These are phyloP conservation scores for Cardiospermum halicacabum DNA, from an alignment of 345 rosid genomes.

Conservation along the genomic window DNA sequence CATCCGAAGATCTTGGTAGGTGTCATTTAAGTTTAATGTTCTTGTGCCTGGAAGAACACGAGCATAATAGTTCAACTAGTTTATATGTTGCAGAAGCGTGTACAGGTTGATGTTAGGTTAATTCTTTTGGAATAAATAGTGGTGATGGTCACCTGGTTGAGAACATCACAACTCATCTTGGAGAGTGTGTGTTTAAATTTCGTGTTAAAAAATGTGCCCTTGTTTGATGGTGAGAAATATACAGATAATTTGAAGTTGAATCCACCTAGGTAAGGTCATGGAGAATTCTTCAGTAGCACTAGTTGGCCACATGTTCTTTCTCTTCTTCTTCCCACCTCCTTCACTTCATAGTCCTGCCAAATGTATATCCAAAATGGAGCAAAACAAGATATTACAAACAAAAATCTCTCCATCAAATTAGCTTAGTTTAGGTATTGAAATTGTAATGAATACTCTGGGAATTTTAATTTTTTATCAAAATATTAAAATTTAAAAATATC, in stretches of 20 bases:
- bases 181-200: slow-evolving; percentile 13
- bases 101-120: background rate
- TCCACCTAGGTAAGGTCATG: slow-evolving; percentile 6
- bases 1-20: background rate
- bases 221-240: background rate
- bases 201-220: background rate
- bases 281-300: slow-evolving; percentile 1
- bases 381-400: too few relatives aligned
- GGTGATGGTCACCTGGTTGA: slow-evolving; percentile 2
- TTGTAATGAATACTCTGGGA: too few relatives aligned
- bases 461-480: too few relatives aligned
- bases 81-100: slow-evolving; percentile 6
- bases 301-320: slow-evolving; percentile 23
- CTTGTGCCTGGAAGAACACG: slow-evolving; percentile 5
- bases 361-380: background rate
- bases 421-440: too few relatives aligned
- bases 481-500: too few relatives aligned
- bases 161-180: slow-evolving; percentile 19
- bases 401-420: too few relatives aligned
- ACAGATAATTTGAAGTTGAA: background rate
- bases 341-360: background rate
- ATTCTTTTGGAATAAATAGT: background rate
- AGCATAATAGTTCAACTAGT: slow-evolving; percentile 3
- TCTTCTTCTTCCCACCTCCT: slow-evolving; percentile 9
- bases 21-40: background rate